Conservation (phyloP, 805 yeast species). For the Jamesozyma hellenica region DNA sequence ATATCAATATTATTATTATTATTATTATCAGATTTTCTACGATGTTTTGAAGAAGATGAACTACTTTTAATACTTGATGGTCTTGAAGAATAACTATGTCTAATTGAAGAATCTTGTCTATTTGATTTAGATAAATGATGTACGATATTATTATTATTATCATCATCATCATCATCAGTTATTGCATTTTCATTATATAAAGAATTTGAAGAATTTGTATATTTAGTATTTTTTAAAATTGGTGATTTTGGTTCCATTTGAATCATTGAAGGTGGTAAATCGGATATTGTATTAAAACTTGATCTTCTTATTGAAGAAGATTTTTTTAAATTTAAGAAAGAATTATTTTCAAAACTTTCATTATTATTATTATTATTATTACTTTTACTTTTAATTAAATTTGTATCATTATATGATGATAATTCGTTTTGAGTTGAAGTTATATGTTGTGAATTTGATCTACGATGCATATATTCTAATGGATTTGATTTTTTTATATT, state of each 20-base stretch:
- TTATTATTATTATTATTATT: conserved; percentile 1
- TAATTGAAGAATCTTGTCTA: conserved; percentile 11
- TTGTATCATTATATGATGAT: background rate
- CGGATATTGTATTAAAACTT: conserved; percentile 26
- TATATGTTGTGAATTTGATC: conserved; percentile 6
- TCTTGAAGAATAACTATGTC: conserved; percentile 16
- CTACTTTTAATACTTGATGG: conserved; percentile 21
- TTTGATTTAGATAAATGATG: conserved; percentile 2
- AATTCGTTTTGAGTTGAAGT: background rate
- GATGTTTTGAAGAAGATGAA: conserved; percentile 14
- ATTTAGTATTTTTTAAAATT: conserved; percentile 40
- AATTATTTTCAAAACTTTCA: background rate
- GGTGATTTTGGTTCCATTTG: conserved; percentile 66
- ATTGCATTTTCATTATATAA: conserved; percentile 24
- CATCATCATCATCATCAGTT: conserved; percentile 25
- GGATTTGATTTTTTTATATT: background rate
- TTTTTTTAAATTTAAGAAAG: background rate
- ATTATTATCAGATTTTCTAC: conserved; percentile 16
- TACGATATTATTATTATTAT: conserved; percentile 8
- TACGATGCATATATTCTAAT: conserved; percentile 1
- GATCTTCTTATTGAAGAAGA: conserved; percentile 20
- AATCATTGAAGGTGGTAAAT: conserved; percentile 59
- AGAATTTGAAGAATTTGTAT: conserved; percentile 11
- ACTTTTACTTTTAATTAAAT: conserved; percentile 1
- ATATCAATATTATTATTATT: too few relatives aligned